Evolutionary conservation across 164 flowering plant species (phyloP).

Genomic region (Pachysandra terminalis): DNA sequence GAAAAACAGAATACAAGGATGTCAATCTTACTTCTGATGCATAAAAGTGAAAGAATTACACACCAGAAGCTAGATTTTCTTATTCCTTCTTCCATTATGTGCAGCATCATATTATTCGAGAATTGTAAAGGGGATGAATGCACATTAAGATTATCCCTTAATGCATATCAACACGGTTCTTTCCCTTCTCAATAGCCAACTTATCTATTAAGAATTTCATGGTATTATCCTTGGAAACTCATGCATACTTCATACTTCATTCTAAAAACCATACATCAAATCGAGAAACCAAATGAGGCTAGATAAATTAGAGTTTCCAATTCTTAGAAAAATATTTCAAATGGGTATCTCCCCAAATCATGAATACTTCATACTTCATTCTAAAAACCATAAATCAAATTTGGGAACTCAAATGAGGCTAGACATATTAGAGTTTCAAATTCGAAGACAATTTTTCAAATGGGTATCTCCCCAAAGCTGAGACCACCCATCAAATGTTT

Average conservation of each 20-base stretch:
- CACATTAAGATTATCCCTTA: background rate
- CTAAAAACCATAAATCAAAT: background rate
- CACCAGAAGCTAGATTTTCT: too few species aligned
- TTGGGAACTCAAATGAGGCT: background rate
- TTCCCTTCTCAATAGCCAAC: background rate
- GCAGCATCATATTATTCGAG: background rate
- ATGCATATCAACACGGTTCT: background rate
- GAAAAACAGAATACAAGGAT: too few species aligned
- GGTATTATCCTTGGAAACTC: background rate
- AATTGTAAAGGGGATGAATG: background rate
- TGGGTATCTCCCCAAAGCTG: slow-evolving; percentile 3
- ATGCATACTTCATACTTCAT: too few species aligned
- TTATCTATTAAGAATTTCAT: background rate
- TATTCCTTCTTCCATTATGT: background rate
- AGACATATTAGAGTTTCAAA: background rate
- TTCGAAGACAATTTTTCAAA: background rate
- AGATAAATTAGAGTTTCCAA: background rate
- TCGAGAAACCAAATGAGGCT: background rate
- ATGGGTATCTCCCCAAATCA: slow-evolving; percentile 6
- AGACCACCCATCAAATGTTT: too few species aligned
- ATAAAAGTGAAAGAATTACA: too few species aligned
- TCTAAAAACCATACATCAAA: background rate
- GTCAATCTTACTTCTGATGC: too few species aligned
- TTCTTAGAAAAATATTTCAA: background rate
- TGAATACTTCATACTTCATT: too few species aligned